A percentile compares a stretch with the other conserved stretches of the same genome.
Evolutionary conservation across 1,139 yeast genomes (phyloP).

Genomic region (Waltiozyma sp.): DNA sequence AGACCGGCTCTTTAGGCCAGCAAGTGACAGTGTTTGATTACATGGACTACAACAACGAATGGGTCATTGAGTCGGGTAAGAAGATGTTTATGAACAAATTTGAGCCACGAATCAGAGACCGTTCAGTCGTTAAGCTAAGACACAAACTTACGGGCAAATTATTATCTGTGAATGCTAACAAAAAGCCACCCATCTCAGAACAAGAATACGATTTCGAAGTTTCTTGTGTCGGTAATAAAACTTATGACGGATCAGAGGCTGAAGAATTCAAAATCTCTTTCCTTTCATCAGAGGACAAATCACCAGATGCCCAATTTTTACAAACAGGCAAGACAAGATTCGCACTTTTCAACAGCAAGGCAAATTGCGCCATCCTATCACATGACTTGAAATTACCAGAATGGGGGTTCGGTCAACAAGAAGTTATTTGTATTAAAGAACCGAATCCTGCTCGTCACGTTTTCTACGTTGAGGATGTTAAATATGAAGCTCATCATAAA

Average conservation of each 20-base stretch:
- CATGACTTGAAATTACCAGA: conserved; percentile 54
- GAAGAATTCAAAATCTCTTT: conserved; percentile 42
- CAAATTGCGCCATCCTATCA: conserved; percentile 48
- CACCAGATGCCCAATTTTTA: conserved; percentile 6
- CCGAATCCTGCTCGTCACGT: conserved; percentile 49
- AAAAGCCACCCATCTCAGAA: conserved; percentile 68
- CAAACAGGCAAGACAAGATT: conserved; percentile 24
- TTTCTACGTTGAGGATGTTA: conserved; percentile 56
- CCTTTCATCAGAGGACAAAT: conserved; percentile 2
- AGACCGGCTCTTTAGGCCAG: conserved; percentile 48
- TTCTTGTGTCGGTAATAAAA: conserved; percentile 45
- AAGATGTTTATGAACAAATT: conserved; percentile 15
- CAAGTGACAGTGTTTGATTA: conserved; percentile 55
- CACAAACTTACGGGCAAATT: conserved; percentile 53
- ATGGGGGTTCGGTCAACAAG: conserved; percentile 66
- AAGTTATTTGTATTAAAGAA: conserved; percentile 60
- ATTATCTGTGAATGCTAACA: conserved; percentile 38
- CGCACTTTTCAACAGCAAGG: conserved; percentile 47
- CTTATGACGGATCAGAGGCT: conserved; percentile 35
- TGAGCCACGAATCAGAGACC: conserved; percentile 32
- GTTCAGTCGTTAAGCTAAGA: conserved; percentile 44
- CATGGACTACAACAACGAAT: conserved; percentile 47
- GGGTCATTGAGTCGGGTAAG: conserved; percentile 45
- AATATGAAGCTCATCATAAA: conserved; percentile 37
- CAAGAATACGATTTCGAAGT: conserved; percentile 75